Conservation (phyloP, 2,329 filamentous ascomycete genomes). For the Verruconis gallopava region DNA sequence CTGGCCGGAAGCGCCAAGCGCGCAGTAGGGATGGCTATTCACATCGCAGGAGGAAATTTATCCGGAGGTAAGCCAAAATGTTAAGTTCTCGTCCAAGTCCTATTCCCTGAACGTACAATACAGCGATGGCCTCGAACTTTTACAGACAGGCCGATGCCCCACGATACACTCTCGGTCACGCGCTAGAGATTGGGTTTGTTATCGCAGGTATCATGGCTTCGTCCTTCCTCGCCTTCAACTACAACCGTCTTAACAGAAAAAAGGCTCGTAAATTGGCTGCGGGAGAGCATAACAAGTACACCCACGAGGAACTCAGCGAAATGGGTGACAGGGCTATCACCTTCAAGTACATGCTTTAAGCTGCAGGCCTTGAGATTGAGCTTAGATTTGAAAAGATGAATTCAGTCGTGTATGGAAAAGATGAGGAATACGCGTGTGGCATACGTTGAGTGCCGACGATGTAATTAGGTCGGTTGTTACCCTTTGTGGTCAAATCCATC, state of each 20-base stretch:
- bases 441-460: too few relatives aligned
- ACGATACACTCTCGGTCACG: constrained; percentile 38
- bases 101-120: not conserved
- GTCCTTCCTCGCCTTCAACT: constrained; percentile 35
- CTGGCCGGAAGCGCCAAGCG: constrained; percentile 41
- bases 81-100: not conserved
- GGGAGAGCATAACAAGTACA: constrained; percentile 27
- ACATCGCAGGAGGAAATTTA: constrained; percentile 36
- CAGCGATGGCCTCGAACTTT: constrained; percentile 59
- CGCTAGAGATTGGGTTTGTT: constrained; percentile 38
- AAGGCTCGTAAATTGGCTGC: constrained; percentile 28
- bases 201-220: constrained; percentile 33
- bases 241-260: constrained; percentile 46
- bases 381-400: too few relatives aligned
- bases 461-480: too few relatives aligned
- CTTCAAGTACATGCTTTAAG: constrained; percentile 48
- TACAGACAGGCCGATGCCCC: constrained; percentile 43
- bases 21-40: constrained; percentile 35
- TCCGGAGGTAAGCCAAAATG: constrained; percentile 8
- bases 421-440: too few relatives aligned
- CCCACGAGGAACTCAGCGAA: constrained; percentile 41
- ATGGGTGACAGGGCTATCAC: constrained; percentile 49
- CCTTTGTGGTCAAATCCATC: too few relatives aligned
- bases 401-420: too few relatives aligned
- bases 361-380: too few relatives aligned